Base-by-base conservation (phyloP, 345 rosid genomes). In the Conringia planisiliqua region DNA sequence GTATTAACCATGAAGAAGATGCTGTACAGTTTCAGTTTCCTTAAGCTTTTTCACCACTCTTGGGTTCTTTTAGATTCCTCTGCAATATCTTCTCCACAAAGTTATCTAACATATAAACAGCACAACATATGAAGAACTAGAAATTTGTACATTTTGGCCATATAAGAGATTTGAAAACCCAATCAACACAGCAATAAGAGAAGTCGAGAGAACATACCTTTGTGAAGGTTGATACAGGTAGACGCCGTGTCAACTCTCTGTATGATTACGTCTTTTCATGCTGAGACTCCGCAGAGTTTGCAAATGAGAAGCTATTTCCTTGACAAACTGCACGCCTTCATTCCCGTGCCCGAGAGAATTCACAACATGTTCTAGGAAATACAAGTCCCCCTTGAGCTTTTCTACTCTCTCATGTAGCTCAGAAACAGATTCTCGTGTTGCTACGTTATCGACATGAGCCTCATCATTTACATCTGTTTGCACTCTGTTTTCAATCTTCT, bases 231-330 rank as follows among this genome's bases (percentile, higher is more conserved):
- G 20, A 20, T 62, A 62, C 60, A 29, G 30, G 32, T 43, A 63
- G 51, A 43, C 5, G 5, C 14, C 13, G 24, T 74, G 56, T 85
- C 74, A 83, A 65, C 73, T 42, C 73, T 77, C 71, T 42, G 55
- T 60, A 51, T 76, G 68, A 40, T 80, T 62, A 52, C 40, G 78
- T 69, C 70, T 73, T 58, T 48, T 76, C 66, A 62, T 60, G 58
- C 83, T 75, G 9, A 79, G 70, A 57, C 66, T 80, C 58, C 83
- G 76, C 42, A 87, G 55, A 64, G 72, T 85, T 65, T 78, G 81
- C 62, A 85, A 66, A 42, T 82, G 82, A 57, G 78, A 48, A 75
- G 89, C 88, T 80, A 87, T 79, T 57, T 87, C 87, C 73, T 63
- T 68, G 10, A 86, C 79, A 39, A 85, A 83, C 20, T 59, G 67